Conservation (phyloP, 495 filamentous ascomycete genomes). For the Trypethelium eluteriae region DNA sequence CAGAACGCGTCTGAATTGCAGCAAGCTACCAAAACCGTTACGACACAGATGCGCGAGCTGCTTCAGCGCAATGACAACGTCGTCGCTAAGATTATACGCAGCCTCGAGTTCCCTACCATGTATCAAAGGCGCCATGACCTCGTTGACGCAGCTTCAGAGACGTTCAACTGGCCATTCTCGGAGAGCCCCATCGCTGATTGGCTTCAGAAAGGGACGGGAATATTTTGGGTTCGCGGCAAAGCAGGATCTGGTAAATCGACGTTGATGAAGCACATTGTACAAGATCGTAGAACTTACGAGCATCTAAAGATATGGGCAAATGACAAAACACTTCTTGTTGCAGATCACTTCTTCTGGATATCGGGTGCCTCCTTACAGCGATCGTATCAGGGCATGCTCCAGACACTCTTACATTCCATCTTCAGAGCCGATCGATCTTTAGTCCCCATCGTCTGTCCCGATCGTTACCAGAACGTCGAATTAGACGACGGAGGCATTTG, state of each 20-base stretch:
- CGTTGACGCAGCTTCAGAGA: not conserved
- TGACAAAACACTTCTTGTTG: not conserved
- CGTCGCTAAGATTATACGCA: not conserved
- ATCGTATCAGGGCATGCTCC: not conserved
- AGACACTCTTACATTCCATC: not conserved
- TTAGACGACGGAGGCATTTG: not conserved
- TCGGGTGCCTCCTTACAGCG: not conserved
- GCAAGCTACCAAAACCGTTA: not conserved
- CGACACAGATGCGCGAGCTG: not conserved
- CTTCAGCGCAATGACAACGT: not conserved
- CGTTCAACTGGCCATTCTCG: not conserved
- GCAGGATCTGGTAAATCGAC: conserved; percentile 1
- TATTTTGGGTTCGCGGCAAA: not conserved
- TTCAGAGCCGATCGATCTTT: not conserved
- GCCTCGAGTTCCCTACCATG: not conserved
- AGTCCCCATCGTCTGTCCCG: not conserved
- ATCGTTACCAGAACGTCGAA: not conserved
- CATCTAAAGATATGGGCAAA: not conserved
- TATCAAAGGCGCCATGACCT: not conserved
- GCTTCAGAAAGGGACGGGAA: not conserved
- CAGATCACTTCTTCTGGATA: not conserved
- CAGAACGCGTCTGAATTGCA: not conserved
- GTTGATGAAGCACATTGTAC: not conserved
- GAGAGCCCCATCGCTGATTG: not conserved
- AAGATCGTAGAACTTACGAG: not conserved